Evolutionary conservation across 192 early-diverging fungal species (phyloP).

Genomic region (Coemansia asiatica): DNA sequence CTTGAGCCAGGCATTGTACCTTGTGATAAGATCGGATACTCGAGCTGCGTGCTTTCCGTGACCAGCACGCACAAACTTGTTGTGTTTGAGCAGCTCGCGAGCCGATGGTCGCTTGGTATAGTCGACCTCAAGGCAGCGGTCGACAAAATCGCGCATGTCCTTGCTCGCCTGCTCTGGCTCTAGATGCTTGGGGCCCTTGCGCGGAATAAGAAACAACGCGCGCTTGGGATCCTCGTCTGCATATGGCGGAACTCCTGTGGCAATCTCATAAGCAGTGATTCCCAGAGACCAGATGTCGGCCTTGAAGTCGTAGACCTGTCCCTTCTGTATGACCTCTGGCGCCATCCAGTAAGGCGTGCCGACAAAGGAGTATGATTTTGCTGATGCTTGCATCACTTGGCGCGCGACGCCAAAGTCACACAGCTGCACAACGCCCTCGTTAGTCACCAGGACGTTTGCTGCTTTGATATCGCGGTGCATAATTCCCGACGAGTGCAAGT

Average conservation of each 20-base stretch:
- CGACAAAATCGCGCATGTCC: constrained; percentile 86
- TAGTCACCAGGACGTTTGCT: constrained; percentile 91
- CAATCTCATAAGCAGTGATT: constrained; percentile 96
- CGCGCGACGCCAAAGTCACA: constrained; percentile 97
- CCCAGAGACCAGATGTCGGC: constrained; percentile 99
- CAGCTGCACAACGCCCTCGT: constrained; percentile 86
- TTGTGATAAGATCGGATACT: constrained; percentile 46
- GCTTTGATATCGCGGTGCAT: constrained; percentile 99
- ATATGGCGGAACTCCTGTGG: constrained; percentile 92
- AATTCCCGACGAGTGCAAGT: constrained; percentile 91
- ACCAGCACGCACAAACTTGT: constrained; percentile 49
- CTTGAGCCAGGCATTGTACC: constrained; percentile 43
- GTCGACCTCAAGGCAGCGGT: constrained; percentile 80
- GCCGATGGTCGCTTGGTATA: constrained; percentile 85
- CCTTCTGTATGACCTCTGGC: constrained; percentile 79
- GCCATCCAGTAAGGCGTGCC: constrained; percentile 94
- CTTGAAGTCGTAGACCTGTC: constrained; percentile 87
- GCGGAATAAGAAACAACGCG: constrained; percentile 85
- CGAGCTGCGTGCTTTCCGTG: constrained; percentile 52
- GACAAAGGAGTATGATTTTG: constrained; percentile 90
- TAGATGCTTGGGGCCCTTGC: constrained; percentile 74
- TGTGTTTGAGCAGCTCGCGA: constrained; percentile 77
- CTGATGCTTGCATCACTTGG: constrained; percentile 68
- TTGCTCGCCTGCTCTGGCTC: constrained; percentile 75
- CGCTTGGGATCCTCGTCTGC: constrained; percentile 87